These are phyloP conservation scores for Toxoplasma gondii DNA, from an alignment of 169 alveolate species.

Conservation along the genomic window DNA sequence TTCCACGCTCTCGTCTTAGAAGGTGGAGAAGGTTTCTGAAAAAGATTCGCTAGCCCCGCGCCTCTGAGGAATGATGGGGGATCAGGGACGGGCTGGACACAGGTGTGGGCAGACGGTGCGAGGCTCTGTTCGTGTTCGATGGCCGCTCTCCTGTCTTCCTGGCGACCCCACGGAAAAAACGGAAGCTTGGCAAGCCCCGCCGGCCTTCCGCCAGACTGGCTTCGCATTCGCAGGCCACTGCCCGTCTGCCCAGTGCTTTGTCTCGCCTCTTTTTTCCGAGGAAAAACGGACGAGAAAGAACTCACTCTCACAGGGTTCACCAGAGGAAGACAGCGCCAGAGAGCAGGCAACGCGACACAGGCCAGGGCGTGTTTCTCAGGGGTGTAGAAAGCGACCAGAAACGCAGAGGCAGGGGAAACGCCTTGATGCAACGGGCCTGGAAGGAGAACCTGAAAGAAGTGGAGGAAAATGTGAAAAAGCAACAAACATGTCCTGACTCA, in stretches of 20 bases:
- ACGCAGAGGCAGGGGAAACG: neutral
- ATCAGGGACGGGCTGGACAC: neutral
- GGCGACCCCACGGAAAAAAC: neutral
- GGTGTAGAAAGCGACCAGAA: constrained; percentile 13
- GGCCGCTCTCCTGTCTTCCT: too few species aligned
- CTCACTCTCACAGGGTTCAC: neutral
- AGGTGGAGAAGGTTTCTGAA: neutral
- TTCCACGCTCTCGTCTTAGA: neutral
- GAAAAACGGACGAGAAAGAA: neutral
- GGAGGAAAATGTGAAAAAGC: neutral
- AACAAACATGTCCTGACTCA: neutral
- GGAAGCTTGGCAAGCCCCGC: neutral
- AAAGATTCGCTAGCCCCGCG: neutral
- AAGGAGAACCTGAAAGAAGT: neutral
- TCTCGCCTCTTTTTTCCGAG: neutral
- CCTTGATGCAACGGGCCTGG: constrained; percentile 20
- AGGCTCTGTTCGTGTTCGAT: too few species aligned
- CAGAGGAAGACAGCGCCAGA: neutral
- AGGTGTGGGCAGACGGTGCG: neutral
- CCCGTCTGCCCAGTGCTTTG: neutral
- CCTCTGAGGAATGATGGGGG: constrained; percentile 9
- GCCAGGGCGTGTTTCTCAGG: neutral
- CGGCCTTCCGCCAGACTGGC: neutral
- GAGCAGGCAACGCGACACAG: neutral
- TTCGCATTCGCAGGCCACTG: neutral